Conservation (phyloP, 345 rosid species). For the Eutrema japonicum region DNA sequence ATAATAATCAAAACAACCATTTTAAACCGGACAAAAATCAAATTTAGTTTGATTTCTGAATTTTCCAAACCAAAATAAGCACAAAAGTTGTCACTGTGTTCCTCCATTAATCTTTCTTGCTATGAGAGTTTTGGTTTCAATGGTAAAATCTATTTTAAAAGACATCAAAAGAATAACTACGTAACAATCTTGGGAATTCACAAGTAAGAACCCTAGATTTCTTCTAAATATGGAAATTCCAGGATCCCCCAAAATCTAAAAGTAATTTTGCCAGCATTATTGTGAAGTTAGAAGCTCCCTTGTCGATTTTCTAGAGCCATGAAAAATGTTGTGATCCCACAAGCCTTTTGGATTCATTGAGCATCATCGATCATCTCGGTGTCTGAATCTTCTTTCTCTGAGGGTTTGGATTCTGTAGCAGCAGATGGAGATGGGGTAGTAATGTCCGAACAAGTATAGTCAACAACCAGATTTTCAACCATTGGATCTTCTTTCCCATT, state of each 20-base stretch:
- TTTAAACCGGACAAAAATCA: not conserved
- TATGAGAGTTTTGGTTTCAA: conserved; percentile 17
- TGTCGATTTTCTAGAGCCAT: conserved; percentile 31
- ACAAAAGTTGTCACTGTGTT: conserved; percentile 15
- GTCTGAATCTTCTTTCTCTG: conserved; percentile 28
- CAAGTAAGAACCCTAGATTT: conserved; percentile 15
- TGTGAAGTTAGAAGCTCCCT: conserved; percentile 43
- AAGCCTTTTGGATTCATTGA: conserved; percentile 18
- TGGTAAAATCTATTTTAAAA: conserved; percentile 21
- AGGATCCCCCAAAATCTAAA: conserved; percentile 8
- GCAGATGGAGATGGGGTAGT: conserved; percentile 28
- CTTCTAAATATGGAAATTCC: conserved; percentile 15
- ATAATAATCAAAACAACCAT: no score
- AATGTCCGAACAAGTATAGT: conserved; percentile 6
- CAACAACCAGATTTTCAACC: conserved; percentile 18
- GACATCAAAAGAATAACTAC: conserved; percentile 27
- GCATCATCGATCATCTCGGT: conserved; percentile 26
- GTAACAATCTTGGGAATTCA: conserved; percentile 13
- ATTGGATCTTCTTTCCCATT: conserved; percentile 18
- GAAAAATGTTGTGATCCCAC: conserved; percentile 26
- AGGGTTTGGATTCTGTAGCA: conserved; percentile 10
- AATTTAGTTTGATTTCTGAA: not conserved
- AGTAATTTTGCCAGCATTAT: conserved; percentile 24
- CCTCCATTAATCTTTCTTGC: conserved; percentile 26
- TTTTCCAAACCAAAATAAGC: conserved; percentile 19